Base-by-base conservation (phyloP, 352 stramenopile species). In the Phytophthora aleatoria region DNA sequence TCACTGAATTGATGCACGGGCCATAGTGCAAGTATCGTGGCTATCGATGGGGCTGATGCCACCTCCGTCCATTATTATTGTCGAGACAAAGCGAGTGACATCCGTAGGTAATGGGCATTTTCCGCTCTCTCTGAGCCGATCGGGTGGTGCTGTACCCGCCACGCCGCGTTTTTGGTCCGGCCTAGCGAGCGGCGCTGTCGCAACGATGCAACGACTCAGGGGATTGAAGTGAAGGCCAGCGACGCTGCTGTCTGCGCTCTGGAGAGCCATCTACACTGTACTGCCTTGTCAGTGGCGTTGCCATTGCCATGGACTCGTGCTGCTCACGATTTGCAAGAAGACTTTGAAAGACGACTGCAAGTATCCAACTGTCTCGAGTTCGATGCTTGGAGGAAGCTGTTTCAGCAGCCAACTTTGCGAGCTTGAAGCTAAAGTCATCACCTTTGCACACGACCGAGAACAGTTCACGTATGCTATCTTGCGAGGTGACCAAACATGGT, bases 121-220 rank as follows among this genome's bases (percentile, higher is more conserved):
- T 69, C 61, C 53, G 61, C 61, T 69, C 54, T 58, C 61, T 69
- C 45, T 69, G 53, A 52, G 31, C 45, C 6, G 44, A 68, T 64
- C 54, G 61, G 54, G 61, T 69, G 61, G 61, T 64, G 61, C 38
- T 64, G 61, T 69, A 33, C 47, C 20, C 38, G 30, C 51, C 64
- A 51, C 35, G 53, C 45, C 57, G 57, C 51, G 51, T 52, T 52
- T 73, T 65, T 73, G 65, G 65, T 68, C 65, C 59, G 48, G 65
- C 59, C 58, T 57, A 30, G 52, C 43, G 27, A 61, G 16, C 20
- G 33, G 26, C 35, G 12, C 35, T 68, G 47, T 61, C 53, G 59
- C 48, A 57, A 65, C 59, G 53, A 73, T 62, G 33, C 13, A 47
- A 64, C 65, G 48, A 73, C 24, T 61, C 10, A 24, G 10, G 20